These are phyloP conservation scores for Selenicereus undatus DNA, from an alignment of 148 eudicot species.

Conservation along the genomic window DNA sequence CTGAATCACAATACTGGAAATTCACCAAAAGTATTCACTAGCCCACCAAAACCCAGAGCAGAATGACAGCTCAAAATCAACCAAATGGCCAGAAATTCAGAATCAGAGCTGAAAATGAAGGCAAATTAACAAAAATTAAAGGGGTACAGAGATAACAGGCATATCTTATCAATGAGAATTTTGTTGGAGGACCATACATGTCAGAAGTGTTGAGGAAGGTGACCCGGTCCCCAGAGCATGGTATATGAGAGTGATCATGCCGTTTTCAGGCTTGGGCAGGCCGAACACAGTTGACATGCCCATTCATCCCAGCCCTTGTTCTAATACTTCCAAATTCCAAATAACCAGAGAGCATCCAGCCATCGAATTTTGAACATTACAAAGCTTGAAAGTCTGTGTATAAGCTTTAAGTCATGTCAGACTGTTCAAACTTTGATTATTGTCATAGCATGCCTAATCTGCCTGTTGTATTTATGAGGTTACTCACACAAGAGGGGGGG, in stretches of 20 bases:
- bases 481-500: too few species aligned
- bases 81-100: background rate
- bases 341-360: too few species aligned
- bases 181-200: conserved; percentile 40
- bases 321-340: background rate
- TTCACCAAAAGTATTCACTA: background rate
- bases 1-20: background rate
- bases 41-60: background rate
- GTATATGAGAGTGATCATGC: conserved; percentile 31
- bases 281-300: background rate
- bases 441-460: too few species aligned
- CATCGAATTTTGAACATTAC: too few species aligned
- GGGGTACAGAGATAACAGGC: background rate
- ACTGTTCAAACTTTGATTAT: too few species aligned
- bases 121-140: background rate
- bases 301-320: background rate
- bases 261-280: conserved; percentile 13
- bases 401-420: too few species aligned
- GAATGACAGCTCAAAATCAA: background rate
- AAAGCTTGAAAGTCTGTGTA: too few species aligned
- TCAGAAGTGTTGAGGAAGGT: conserved; percentile 41
- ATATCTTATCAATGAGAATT: background rate
- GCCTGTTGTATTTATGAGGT: too few species aligned
- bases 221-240: conserved; percentile 28
- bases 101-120: background rate